Evolutionary conservation across 139 green algal genomes (phyloP).

Genomic region (Penium margaritaceum): DNA sequence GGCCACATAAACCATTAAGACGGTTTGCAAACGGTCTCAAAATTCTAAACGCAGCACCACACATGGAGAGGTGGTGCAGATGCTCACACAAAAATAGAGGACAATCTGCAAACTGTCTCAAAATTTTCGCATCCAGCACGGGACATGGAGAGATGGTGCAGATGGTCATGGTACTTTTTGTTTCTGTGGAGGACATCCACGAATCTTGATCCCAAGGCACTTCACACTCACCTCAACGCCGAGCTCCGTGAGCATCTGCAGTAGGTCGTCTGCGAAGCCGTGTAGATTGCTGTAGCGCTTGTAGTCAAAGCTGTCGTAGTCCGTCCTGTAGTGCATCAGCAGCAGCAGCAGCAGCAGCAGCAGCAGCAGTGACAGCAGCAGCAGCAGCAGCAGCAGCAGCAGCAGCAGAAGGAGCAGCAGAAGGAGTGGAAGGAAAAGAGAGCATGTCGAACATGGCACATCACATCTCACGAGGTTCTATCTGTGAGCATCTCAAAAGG

Average conservation of each 20-base stretch:
- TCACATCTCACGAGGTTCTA: background rate
- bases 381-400: background rate
- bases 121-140: too few relatives aligned
- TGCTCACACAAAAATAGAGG: background rate
- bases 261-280: constrained; percentile 33
- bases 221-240: constrained; percentile 3
- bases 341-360: background rate
- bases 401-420: background rate
- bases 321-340: background rate
- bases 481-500: background rate
- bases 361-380: background rate
- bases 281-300: constrained; percentile 26
- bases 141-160: too few relatives aligned
- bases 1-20: too few relatives aligned
- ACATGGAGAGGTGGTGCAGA: too few relatives aligned
- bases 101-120: too few relatives aligned
- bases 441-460: background rate
- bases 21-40: too few relatives aligned
- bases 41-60: too few relatives aligned
- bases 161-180: background rate
- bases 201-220: too few relatives aligned
- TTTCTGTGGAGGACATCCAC: background rate
- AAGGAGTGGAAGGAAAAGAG: background rate
- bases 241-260: constrained; percentile 28
- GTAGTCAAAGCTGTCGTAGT: constrained; percentile 26